Conservation (phyloP, 371 early-diverging fungal genomes). For the Rhizomucor miehei region DNA sequence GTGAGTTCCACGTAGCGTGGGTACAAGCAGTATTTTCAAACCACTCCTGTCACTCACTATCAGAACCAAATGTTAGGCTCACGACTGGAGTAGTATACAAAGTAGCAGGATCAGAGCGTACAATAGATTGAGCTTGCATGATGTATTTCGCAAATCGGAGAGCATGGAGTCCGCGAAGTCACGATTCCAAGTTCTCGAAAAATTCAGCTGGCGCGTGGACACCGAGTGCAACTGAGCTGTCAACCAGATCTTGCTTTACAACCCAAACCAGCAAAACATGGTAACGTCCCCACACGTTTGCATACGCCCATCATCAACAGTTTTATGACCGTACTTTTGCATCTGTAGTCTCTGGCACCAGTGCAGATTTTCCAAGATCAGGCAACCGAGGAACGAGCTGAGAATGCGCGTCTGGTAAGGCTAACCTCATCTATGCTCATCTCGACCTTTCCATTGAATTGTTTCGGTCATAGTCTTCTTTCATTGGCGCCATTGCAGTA, state of each 20-base stretch:
- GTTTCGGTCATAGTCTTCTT: constrained; percentile 61
- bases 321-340: not conserved
- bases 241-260: not conserved
- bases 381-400: constrained; percentile 95
- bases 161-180: no score
- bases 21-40: no score
- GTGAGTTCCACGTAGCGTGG: no score
- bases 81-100: no score
- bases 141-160: no score
- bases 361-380: constrained; percentile 89
- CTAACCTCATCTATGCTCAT: constrained; percentile 4
- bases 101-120: no score
- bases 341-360: constrained; percentile 61
- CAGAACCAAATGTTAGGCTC: no score
- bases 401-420: constrained; percentile 94
- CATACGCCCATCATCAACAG: not conserved
- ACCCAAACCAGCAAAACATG: not conserved
- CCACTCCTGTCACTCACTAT: no score
- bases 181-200: not conserved
- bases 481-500: constrained; percentile 94
- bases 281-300: not conserved
- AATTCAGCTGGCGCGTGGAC: not conserved
- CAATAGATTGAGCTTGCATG: no score
- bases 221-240: not conserved
- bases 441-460: not conserved